Conservation (phyloP, 176 grass and related monocot genomes). For the Hyparrhenia diplandra region DNA sequence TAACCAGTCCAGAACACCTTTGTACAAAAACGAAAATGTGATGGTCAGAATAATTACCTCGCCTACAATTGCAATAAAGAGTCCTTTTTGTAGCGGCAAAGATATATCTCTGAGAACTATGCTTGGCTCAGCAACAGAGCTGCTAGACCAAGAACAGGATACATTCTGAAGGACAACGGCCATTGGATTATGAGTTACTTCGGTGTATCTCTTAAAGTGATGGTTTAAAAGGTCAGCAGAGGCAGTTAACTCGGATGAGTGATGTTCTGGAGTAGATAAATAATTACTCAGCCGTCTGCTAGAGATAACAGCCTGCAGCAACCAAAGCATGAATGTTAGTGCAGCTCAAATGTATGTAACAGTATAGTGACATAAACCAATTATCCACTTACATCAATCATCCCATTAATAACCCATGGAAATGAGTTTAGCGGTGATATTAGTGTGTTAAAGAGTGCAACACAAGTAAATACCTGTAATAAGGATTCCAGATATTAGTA, state of each 20-base stretch:
- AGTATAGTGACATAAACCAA: conserved; percentile 5
- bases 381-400: conserved; percentile 84
- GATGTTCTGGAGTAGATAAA: conserved; percentile 74
- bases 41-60: conserved; percentile 50
- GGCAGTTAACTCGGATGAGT: not conserved
- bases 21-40: not conserved
- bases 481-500: conserved; percentile 23
- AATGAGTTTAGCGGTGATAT: conserved; percentile 96
- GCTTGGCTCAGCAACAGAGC: conserved; percentile 26
- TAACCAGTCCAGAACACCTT: not conserved
- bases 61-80: conserved; percentile 78
- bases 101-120: conserved; percentile 57
- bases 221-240: conserved; percentile 29
- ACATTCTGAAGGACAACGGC: conserved; percentile 45
- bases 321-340: conserved; percentile 8
- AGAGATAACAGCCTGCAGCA: conserved; percentile 82
- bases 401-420: conserved; percentile 97
- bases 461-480: conserved; percentile 96
- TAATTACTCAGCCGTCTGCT: conserved; percentile 70
- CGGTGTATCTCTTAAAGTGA: conserved; percentile 16
- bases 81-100: conserved; percentile 58
- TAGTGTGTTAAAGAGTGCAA: conserved; percentile 93
- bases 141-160: conserved; percentile 74
- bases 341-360: not conserved
- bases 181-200: conserved; percentile 18